Evolutionary conservation across 2,329 filamentous ascomycete species (phyloP).

Genomic region (Verticillium longisporum): DNA sequence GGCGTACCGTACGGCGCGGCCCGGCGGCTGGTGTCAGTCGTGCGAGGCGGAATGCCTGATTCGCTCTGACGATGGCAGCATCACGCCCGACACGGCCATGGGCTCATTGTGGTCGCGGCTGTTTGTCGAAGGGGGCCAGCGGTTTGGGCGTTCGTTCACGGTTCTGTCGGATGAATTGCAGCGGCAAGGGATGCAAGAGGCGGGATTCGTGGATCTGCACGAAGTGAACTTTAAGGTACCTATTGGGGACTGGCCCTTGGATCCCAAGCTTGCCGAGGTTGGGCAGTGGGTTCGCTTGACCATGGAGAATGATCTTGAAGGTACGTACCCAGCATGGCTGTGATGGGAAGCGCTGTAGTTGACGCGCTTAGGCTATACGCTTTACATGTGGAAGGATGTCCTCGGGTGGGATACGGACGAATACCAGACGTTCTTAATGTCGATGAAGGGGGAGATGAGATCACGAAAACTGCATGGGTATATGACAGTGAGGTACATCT

Average conservation of each 20-base stretch:
- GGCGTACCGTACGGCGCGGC: conserved; percentile 7
- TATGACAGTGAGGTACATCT: conserved; percentile 2
- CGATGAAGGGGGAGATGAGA: conserved; percentile 1
- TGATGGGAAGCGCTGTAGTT: conserved; percentile 14
- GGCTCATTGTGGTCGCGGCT: conserved; percentile 11
- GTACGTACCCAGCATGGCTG: conserved; percentile 23
- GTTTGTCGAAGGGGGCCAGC: conserved; percentile 5
- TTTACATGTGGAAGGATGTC: conserved; percentile 4
- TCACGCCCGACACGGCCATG: not conserved
- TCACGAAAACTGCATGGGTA: conserved; percentile 2
- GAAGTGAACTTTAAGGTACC: conserved; percentile 7
- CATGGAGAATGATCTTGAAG: not conserved
- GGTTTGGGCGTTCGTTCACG: conserved; percentile 1
- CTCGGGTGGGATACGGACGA: conserved; percentile 2
- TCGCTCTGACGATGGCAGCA: conserved; percentile 6
- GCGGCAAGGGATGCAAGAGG: conserved; percentile 8
- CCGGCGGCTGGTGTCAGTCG: conserved; percentile 11
- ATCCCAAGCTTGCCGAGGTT: conserved; percentile 16
- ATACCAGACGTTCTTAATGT: conserved; percentile 3
- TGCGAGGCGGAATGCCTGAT: conserved; percentile 1
- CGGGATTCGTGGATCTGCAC: conserved; percentile 8
- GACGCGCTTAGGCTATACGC: not conserved
- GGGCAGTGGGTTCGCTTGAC: not conserved
- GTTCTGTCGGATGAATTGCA: conserved; percentile 5
- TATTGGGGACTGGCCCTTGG: conserved; percentile 21